Base-by-base conservation (phyloP, 169 alveolate genomes). In the Blepharisma undulans region DNA sequence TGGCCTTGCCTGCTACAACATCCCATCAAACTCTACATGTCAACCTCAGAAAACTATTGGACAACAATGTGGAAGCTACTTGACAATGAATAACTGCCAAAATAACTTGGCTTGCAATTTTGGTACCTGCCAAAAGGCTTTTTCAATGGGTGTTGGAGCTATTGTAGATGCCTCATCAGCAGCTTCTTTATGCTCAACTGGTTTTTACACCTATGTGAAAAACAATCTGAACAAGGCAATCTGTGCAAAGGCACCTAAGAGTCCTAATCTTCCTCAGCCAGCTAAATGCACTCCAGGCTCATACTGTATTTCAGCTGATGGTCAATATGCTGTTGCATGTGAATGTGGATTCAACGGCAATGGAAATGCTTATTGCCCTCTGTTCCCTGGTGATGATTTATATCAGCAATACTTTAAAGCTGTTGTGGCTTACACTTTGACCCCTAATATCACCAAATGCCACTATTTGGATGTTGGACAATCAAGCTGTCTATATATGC, bases 331-430 rank as follows among this genome's bases (percentile, higher is more conserved):
- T 7, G 72, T 29, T 29, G 34, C 61, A 19, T 86, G 91, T 14
- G 84, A 86, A 27, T 86, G 91, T 72, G 91, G 91, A 10, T 86
- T 30, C 36, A 86, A 86, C 36, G 21, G 59, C 48, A 30, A 25
- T n/a, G 91, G 91, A 27, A 22, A 21, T 19, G 80, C 76, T 19
- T 86, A 86, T 27, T 86, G 91, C 30, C 91, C 91, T 72, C 61
- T 86, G 14, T 86, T 86, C 91, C 91, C 91, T 12, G 91, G 91
- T 19, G 91, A 86, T 34, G 25, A 22, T 27, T 19, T 72, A 10
- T 86, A 86, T 34, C 84, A 86, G 34, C 34, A 72, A 21, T 86
- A 27, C 27, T 86, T 86, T 16, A 72, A 29, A 19, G 84, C 80
- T 12, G 34, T 86, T 25, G 72, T 25, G 29, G 36, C 29, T 6